phyloP scores from a whole-genome alignment of 345 rosid species.

The Pistacia integerrima region DNA sequence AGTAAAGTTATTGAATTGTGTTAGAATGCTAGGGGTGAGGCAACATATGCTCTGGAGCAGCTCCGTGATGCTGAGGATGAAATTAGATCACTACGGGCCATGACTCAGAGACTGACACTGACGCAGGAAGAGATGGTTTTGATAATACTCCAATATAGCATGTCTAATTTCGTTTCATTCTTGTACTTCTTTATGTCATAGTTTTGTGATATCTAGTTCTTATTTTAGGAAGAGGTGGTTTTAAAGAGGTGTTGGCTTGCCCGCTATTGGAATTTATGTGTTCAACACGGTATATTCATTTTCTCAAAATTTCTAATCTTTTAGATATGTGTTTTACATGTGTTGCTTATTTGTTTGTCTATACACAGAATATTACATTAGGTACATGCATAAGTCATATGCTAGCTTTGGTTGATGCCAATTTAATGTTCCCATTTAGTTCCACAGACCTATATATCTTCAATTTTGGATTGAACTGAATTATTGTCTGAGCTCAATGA shows the following conservation, averaged over 20 bases:
- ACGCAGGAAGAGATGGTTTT: conserved; percentile 92
- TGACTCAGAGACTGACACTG: conserved; percentile 74
- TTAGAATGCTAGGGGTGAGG: conserved; percentile 75
- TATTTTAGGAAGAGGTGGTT: conserved; percentile 88
- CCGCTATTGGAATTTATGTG: conserved; percentile 89
- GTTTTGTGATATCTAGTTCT: conserved; percentile 45
- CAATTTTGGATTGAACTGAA: not conserved
- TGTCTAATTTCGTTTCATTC: conserved; percentile 5
- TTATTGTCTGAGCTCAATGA: not conserved
- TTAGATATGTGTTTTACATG: not conserved
- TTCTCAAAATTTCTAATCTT: not conserved
- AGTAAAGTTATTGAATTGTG: conserved; percentile 21
- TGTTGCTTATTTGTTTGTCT: not conserved
- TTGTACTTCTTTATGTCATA: conserved; percentile 28
- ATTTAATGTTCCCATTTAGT: not conserved
- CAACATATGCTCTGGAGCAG: conserved; percentile 64
- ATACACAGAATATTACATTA: not conserved
- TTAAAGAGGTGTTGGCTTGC: conserved; percentile 99
- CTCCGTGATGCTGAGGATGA: conserved; percentile 67
- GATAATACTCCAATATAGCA: conserved; percentile 19
- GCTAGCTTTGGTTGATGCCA: not conserved
- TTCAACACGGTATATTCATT: conserved; percentile 59
- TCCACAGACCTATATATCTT: not conserved
- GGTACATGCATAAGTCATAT: not conserved
- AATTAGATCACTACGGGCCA: conserved; percentile 53